Base-by-base conservation (phyloP, 2,329 filamentous ascomycete species). In the Gnomoniopsis sp. region DNA sequence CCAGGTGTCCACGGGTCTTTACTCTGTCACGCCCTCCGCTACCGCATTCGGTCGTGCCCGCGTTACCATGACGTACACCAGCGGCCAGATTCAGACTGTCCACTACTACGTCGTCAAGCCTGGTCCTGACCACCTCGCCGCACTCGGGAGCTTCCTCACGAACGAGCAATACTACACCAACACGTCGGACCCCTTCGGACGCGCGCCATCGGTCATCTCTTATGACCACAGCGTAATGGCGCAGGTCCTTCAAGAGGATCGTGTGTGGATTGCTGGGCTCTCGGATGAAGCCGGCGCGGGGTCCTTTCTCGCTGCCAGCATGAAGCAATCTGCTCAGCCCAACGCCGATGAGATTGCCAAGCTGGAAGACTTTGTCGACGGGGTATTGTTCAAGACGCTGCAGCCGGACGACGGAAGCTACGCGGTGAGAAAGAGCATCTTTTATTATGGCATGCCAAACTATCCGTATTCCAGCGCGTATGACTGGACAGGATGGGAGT, bases 231-330 rank as follows among this genome's bases (percentile, higher is more conserved):
- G 76, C 68, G 75, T 63, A 2, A 67, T 68, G 6, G 63, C 71
- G 8, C 73, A 75, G 23, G 77, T 81, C 3, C 68, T 71, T 33
- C 79, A 80, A 53, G 78, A 81, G 36, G 58, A 72, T 1, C 75
- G 84, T 1, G 82, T 77, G 7, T 86, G 83, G 83, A 79, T 86
- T 4, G 77, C 83, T 0, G 84, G 84, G 0, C 72, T 87, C 0
- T 85, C 81, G 57, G 83, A 86, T 58, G 84, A 87, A 69, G 83
- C 75, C 0, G 84, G 84, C 1, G 79, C 80, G 0, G 82, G 82
- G 1, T 78, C 82, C 0, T 85, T 79, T 61, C 74, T 85, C 0
- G 80, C 83, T 0, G 79, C 80, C 0, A 71, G 77, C 2, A 77
- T 83, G 70, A 86, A 87, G 68, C 79, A 84, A 58, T 74, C 75